Evolutionary conservation across 106 monocot genomes (phyloP).

Genomic region (Cymbidium sinense): DNA sequence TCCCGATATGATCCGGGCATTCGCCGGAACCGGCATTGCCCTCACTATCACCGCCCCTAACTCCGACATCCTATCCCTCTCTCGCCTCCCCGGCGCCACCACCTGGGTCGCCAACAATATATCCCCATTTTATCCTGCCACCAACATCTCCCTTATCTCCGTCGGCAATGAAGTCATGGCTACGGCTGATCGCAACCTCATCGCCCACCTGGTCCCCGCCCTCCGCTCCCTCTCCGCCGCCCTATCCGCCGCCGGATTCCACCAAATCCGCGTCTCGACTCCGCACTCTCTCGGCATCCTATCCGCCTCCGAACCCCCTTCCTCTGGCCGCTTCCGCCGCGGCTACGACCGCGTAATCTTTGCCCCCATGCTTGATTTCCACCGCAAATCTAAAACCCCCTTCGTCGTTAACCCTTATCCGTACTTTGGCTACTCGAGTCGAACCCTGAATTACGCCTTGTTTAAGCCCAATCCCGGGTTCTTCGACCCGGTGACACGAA

Average conservation of each 20-base stretch:
- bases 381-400: conserved; percentile 54
- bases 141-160: conserved; percentile 56
- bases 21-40: conserved; percentile 41
- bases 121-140: conserved; percentile 28
- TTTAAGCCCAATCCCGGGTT: conserved; percentile 49
- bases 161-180: conserved; percentile 68
- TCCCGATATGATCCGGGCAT: conserved; percentile 38
- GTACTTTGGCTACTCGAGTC: conserved; percentile 52
- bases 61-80: conserved; percentile 34
- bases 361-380: conserved; percentile 77
- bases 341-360: conserved; percentile 60
- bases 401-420: conserved; percentile 91
- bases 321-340: conserved; percentile 58
- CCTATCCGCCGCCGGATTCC: conserved; percentile 25
- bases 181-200: conserved; percentile 33
- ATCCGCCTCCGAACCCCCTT: conserved; percentile 53
- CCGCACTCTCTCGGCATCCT: conserved; percentile 81
- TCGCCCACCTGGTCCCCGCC: conserved; percentile 50
- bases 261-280: conserved; percentile 66
- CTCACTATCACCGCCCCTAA: conserved; percentile 44
- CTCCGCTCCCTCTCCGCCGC: conserved; percentile 48
- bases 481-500: conserved; percentile 36
- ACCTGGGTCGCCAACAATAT: conserved; percentile 31
- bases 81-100: conserved; percentile 34
- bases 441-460: conserved; percentile 63